Percentiles rank a stretch among this genome's conserved stretches.
Evolutionary conservation across 768 basidiomycete genomes (phyloP).

Genomic region (Mycena pura): DNA sequence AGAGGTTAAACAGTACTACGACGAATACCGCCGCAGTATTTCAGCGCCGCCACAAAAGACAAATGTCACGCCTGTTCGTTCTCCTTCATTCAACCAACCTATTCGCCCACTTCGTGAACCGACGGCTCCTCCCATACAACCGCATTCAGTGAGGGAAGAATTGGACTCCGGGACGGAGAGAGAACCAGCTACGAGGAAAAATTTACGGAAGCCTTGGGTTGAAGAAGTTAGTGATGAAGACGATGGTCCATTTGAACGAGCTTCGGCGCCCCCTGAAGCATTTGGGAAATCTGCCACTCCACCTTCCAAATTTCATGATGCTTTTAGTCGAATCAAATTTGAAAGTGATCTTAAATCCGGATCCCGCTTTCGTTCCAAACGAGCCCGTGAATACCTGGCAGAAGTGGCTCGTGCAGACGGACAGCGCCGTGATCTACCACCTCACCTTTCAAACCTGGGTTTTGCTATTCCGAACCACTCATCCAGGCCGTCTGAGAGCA

Average conservation of each 20-base stretch:
- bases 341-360: too few species aligned
- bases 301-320: background rate
- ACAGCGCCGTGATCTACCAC: background rate
- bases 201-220: background rate
- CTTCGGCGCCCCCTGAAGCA: background rate
- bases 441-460: background rate
- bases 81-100: background rate
- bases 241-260: background rate
- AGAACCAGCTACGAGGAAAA: too few species aligned
- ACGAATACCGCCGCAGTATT: background rate
- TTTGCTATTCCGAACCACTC: background rate
- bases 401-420: background rate
- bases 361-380: too few species aligned
- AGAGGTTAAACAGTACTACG: background rate
- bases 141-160: too few species aligned
- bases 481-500: background rate
- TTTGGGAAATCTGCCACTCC: background rate
- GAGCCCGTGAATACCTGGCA: background rate
- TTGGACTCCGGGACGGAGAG: too few species aligned
- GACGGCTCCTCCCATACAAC: too few species aligned
- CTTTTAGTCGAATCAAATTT: background rate
- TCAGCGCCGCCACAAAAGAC: background rate
- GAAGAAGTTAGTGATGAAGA: background rate
- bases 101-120: too few species aligned
- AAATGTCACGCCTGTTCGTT: background rate